Conservation (phyloP, 2,329 filamentous ascomycete species). For the Coniosporium tulheliwenetii region DNA sequence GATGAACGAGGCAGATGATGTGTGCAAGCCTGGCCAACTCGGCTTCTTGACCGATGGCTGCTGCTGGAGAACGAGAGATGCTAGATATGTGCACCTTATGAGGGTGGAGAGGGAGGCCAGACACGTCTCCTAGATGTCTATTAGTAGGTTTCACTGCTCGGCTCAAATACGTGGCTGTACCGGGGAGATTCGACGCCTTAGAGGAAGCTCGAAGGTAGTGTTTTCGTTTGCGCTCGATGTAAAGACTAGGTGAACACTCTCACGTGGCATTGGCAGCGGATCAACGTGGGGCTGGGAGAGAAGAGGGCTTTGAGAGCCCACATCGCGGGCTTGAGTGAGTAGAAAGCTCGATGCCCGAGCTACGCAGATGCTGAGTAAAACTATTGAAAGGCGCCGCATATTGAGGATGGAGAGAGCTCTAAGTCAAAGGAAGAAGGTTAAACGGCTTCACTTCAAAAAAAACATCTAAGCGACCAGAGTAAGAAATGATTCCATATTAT, state of each 20-base stretch:
- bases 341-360: too few relatives aligned
- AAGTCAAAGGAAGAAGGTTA: too few relatives aligned
- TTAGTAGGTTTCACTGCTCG: background rate
- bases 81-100: conserved; percentile 12
- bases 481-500: too few relatives aligned
- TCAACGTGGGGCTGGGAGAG: too few relatives aligned
- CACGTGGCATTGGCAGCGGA: too few relatives aligned
- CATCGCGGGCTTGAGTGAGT: too few relatives aligned
- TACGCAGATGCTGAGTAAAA: too few relatives aligned
- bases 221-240: background rate
- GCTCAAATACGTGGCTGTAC: conserved; percentile 4
- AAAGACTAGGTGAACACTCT: background rate
- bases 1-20: conserved; percentile 9
- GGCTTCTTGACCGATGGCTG: conserved; percentile 2
- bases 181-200: conserved; percentile 11
- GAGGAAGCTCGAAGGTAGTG: conserved; percentile 8
- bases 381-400: too few relatives aligned
- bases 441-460: too few relatives aligned
- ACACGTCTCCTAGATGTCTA: conserved; percentile 8
- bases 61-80: conserved; percentile 5
- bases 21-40: conserved; percentile 3
- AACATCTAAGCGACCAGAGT: too few relatives aligned
- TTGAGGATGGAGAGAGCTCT: too few relatives aligned
- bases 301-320: too few relatives aligned
- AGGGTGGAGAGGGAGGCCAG: conserved; percentile 12